Base-by-base conservation (phyloP, 129 eudicot genomes). In the Pulicaria dysenterica region DNA sequence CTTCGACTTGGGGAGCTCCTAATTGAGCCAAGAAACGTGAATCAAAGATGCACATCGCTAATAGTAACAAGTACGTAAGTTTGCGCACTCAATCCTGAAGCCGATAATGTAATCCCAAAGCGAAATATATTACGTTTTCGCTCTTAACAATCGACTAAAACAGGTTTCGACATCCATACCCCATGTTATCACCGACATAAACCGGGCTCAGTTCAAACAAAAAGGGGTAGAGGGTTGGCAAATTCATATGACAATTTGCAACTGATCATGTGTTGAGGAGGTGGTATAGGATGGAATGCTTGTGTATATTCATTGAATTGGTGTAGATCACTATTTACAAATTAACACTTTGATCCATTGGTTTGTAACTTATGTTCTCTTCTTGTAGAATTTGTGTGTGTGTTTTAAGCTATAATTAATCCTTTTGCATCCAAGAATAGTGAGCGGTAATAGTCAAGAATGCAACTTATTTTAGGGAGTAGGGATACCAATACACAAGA, bases 1-100 rank as follows among this genome's bases (percentile, higher is more conserved):
- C 82, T 41, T 45, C 83, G 13, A 79, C 83, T 39, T 72, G 79
- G 83, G 74, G 63, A 17, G 12, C 74, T 7, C n/a, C 74, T 24
- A 79, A 57, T 38, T 79, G 12, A 64, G 24, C 37, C 8, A 6
- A 3, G 43, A 56, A 76, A 31, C 10, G 41, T 11, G 4, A 37
- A 19, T 15, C 31, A 17, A 34, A 73, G 58, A 36, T 66, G 46
- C 19, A 48, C 3, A 51, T 48, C 34, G 31, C 12, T 13, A 24
- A 40, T 9, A 11, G 48, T 39, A 31, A n/a, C 41, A n/a, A 74
- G 50, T 40, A 10, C 64, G 51, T 49, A 16, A 73, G 19, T 9
- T 72, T 36, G 3, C 42, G 42, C 36, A 17, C 9, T 8, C 4
- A 7, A 5, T 67, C 8, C 34, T 4, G 12, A 9, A 62, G 11